Evolutionary conservation across 257 asterid genomes (phyloP), one percentile per base, ranked within the genome.

Genomic region (Ehretia macrophylla): DNA sequence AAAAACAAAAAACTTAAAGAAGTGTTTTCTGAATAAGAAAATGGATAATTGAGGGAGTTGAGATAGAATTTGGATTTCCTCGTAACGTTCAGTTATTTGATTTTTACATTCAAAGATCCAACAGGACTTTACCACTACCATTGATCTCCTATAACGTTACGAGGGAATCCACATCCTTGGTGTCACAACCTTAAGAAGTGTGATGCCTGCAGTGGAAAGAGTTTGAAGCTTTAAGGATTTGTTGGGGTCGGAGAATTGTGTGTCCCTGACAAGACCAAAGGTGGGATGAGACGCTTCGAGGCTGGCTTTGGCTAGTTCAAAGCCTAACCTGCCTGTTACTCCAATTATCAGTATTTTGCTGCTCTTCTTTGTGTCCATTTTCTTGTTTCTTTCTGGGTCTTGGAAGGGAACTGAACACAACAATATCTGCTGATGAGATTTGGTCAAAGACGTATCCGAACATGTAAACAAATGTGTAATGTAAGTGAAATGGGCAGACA

Each of bases 241-340:
- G 50, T 21, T 56, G 10, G 84, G 90, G 52, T 91, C 95, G 63
- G 86, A 74, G 66, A 74, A 73, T 14, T 95, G 81, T 37, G 97
- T 82, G 3, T 82, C 87, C 62, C 98, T 77, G 60, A 88, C 88
- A 20, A 91, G 85, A 38, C 88, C 98, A 39, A 82, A 68, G n/a
- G 98, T 91, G 4, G 72, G 93, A 68, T 88, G 89, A 62, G 85
- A 82, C 22, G 90, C 85, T 32, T 46, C 48, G 39, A 85, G 51
- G 75, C 97, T 81, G 60, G 92, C 94, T 64, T 74, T 82, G 0
- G 95, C 93, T 11, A 91, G 81, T 58, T 88, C 90, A 66, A 81
- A 88, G 8, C 98, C 98, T 19, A 86, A 75, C 60, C 77, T 85
- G 1, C 96, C 99, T 0, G 96, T 86, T 14, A 81, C 94, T 64